phyloP scores from a whole-genome alignment of 352 stramenopile species.

The Phytophthora constricta region DNA sequence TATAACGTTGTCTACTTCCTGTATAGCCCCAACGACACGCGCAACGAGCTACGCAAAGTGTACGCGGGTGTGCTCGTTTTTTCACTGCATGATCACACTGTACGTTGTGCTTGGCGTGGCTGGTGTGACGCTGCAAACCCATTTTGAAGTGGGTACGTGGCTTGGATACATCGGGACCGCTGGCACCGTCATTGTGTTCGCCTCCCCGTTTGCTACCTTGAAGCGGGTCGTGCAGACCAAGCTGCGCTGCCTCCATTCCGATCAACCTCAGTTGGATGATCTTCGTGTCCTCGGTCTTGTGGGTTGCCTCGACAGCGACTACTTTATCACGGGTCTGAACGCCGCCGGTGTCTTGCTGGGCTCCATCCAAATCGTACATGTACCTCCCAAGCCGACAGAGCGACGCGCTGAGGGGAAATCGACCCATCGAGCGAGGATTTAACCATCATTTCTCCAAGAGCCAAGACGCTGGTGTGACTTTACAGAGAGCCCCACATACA shows the following conservation, averaged over 20 bases:
- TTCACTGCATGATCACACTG: conserved; percentile 7
- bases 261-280: conserved; percentile 59
- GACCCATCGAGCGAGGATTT: no score
- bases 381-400: conserved; percentile 38
- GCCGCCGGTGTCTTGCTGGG: conserved; percentile 43
- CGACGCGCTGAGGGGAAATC: no score
- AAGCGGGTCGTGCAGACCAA: conserved; percentile 49
- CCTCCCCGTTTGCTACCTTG: conserved; percentile 53
- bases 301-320: conserved; percentile 54
- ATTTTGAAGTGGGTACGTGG: conserved; percentile 1
- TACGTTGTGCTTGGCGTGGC: conserved; percentile 10
- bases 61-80: conserved; percentile 9
- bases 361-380: conserved; percentile 43
- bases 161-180: conserved; percentile 19
- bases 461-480: no score
- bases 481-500: no score
- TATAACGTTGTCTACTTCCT: conserved; percentile 24
- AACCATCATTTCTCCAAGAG: no score
- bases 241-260: conserved; percentile 48
- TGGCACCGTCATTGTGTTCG: conserved; percentile 49
- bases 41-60: conserved; percentile 13
- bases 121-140: conserved; percentile 9
- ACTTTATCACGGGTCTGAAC: conserved; percentile 51
- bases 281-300: conserved; percentile 53
- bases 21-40: not conserved